Conservation (phyloP, 2,329 filamentous ascomycete genomes). For the Ophiostoma fasciatum region DNA sequence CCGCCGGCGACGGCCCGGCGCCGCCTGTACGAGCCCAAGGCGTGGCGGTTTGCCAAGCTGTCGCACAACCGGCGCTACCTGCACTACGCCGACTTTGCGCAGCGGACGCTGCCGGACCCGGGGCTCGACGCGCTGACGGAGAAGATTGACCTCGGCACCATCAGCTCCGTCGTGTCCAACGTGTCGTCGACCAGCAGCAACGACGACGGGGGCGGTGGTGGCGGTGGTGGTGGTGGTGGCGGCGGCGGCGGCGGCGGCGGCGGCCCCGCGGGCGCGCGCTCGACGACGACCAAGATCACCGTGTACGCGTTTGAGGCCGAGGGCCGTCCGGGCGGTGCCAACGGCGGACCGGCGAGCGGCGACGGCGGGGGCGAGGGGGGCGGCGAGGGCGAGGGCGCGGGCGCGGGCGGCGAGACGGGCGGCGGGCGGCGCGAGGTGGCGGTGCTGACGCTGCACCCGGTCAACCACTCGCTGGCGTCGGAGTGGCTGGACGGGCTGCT, state of each 20-base stretch:
- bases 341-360: no score
- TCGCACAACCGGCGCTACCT: constrained; percentile 84
- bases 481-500: constrained; percentile 94
- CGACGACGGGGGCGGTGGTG: constrained; percentile 25
- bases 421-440: constrained; percentile 39
- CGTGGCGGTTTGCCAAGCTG: constrained; percentile 73
- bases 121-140: constrained; percentile 58
- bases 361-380: constrained; percentile 16
- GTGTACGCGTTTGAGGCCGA: constrained; percentile 67
- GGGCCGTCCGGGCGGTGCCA: no score
- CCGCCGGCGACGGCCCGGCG: constrained; percentile 24
- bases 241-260: constrained; percentile 22
- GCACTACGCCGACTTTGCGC: constrained; percentile 75
- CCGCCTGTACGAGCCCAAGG: constrained; percentile 31
- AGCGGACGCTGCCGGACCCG: constrained; percentile 49
- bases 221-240: constrained; percentile 13
- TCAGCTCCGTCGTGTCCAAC: constrained; percentile 90
- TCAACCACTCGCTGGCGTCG: constrained; percentile 68
- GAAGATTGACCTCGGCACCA: constrained; percentile 73
- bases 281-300: constrained; percentile 70
- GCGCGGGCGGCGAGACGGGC: constrained; percentile 13
- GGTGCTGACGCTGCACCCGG: constrained; percentile 69
- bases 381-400: constrained; percentile 16
- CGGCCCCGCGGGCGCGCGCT: constrained; percentile 14
- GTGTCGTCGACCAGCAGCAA: constrained; percentile 54